phyloP scores from a whole-genome alignment of 345 rosid genomes.

The Eucalyptus viminalis region DNA sequence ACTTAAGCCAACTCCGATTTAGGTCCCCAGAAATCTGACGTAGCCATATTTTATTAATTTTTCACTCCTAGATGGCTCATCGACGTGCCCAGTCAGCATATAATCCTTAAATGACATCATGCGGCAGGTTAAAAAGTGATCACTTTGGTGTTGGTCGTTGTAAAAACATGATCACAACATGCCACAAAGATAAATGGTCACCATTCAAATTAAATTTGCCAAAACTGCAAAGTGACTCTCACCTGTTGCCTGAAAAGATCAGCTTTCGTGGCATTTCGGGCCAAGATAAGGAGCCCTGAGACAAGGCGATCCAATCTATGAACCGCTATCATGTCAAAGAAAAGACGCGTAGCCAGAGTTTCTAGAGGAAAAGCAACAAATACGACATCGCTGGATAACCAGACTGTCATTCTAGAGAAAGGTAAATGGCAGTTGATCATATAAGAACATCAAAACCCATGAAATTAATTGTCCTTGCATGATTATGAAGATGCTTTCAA shows the following conservation, averaged over 20 bases:
- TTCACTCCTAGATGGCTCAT: too few relatives aligned
- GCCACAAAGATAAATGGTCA: neutral
- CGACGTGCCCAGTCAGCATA: too few relatives aligned
- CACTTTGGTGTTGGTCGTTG: too few relatives aligned
- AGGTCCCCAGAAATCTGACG: too few relatives aligned
- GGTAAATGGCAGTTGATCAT: neutral
- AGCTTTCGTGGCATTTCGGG: conserved; percentile 79
- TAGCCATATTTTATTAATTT: too few relatives aligned
- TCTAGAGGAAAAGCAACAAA: neutral
- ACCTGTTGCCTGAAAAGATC: conserved; percentile 86
- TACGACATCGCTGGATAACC: neutral
- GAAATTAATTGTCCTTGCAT: neutral
- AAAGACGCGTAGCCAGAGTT: neutral
- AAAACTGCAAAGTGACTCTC: neutral
- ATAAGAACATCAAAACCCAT: neutral
- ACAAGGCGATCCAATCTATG: conserved; percentile 87
- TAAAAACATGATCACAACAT: neutral
- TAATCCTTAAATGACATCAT: too few relatives aligned
- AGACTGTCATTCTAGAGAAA: neutral
- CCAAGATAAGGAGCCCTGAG: conserved; percentile 92
- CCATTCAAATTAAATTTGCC: neutral
- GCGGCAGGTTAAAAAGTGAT: too few relatives aligned
- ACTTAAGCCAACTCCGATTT: too few relatives aligned
- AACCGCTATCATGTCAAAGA: conserved; percentile 29
- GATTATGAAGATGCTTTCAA: neutral